phyloP scores from a whole-genome alignment of 257 asterid species.

The Solanum neorickii region DNA sequence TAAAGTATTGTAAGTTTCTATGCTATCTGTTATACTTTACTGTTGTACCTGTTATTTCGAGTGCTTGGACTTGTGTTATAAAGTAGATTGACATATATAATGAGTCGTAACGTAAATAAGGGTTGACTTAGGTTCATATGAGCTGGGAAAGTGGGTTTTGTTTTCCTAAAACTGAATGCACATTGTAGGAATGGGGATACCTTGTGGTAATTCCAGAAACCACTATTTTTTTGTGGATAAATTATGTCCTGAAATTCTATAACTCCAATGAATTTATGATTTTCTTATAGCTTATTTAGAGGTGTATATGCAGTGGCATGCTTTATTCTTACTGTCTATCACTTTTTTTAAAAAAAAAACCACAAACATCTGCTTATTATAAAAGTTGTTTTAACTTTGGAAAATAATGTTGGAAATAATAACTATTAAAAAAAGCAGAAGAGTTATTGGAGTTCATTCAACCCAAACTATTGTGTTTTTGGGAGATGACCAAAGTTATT shows the following conservation, averaged over 20 bases:
- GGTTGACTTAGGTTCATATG: background rate
- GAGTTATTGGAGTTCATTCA: background rate
- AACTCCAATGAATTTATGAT: background rate
- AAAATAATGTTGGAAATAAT: background rate
- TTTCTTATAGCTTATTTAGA: background rate
- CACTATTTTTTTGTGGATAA: background rate
- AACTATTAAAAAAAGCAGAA: background rate
- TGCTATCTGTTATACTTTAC: background rate
- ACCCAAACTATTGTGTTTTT: background rate
- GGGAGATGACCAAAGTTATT: background rate
- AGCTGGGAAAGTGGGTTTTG: background rate
- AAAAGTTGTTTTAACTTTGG: background rate
- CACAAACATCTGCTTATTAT: background rate
- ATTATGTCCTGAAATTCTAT: background rate
- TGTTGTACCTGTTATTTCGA: background rate
- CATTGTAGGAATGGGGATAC: background rate
- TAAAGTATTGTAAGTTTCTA: conserved; percentile 58
- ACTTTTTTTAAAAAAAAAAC: background rate
- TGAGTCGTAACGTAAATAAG: background rate
- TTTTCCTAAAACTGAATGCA: background rate
- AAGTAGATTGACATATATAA: background rate
- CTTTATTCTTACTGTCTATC: background rate
- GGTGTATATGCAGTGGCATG: background rate
- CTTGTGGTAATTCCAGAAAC: background rate
- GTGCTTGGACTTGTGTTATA: background rate